Evolutionary conservation across 129 eudicot species (phyloP), one percentile per base, ranked within the genome.

Genomic region (Lonicera japonica): DNA sequence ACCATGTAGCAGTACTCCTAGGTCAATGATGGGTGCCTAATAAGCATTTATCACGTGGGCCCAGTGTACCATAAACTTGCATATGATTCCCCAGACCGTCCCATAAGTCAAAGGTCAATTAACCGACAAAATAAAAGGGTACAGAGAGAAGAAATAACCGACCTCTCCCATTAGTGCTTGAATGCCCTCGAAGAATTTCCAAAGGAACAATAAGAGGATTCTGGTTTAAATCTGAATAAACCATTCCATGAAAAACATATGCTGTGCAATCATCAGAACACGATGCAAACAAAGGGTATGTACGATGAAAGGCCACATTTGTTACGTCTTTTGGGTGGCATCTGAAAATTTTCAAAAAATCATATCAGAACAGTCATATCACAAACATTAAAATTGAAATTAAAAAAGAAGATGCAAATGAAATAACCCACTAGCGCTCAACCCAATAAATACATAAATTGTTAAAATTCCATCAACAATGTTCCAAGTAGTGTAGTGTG

Each of bases 201-300:
- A 92, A 74, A 14, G 99, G 99, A 64, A 92, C 91, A 61, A 92
- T 78, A 55, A 92, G 82, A 34, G 99, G 99, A 48, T 92, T 77
- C 72, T 92, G 89, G 53, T 88, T 92, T 40, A 92, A 61, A 85
- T 92, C 99, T 0, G 95, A 85, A 67, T 85, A 92, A 46, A 92
- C 99, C 99, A 87, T 92, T 19, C 98, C 99, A 72, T 92, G 99
- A 47, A 80, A 87, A n/a, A 92, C 83, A 63, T 92, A 88, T 13
- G 99, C 95, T 0, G 94, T 82, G 75, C 84, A 77, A 76, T 92
- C 99, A 73, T 87, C 99, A 15, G 96, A 92, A 70, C 85, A 68
- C 10, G 99, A 82, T n/a, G 91, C 96, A 82, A 92, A 92, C 61
- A 92, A 70, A 47, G 99, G 99, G 70, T 92, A 92, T 13, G 73